Percentiles rank a stretch among this genome's conserved stretches.
These are phyloP conservation scores for Pyrenophora teres DNA, from an alignment of 2,329 filamentous ascomycete genomes.

Conservation along the genomic window DNA sequence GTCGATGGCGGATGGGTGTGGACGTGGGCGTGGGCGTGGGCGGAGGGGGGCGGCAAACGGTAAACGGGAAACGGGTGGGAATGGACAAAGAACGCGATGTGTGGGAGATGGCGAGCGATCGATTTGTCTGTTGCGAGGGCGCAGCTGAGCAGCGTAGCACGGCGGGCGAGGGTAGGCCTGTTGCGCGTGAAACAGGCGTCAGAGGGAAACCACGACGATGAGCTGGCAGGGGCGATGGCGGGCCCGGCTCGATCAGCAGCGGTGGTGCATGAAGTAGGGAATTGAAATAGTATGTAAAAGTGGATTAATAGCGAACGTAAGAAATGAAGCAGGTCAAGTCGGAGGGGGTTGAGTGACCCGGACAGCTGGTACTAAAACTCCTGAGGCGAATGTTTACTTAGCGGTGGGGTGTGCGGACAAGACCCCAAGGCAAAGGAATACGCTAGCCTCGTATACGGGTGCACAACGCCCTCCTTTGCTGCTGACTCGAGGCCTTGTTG, in stretches of 20 bases:
- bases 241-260: slow-evolving; percentile 14
- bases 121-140: background rate
- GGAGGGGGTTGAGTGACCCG: slow-evolving; percentile 5
- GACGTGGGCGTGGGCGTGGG: background rate
- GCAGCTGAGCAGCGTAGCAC: slow-evolving; percentile 15
- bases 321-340: slow-evolving; percentile 13
- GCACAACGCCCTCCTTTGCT: slow-evolving; percentile 13
- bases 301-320: slow-evolving; percentile 15
- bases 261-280: slow-evolving; percentile 4
- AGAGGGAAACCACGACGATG: slow-evolving; percentile 17
- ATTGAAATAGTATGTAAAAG: slow-evolving; percentile 2
- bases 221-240: slow-evolving; percentile 25
- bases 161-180: slow-evolving; percentile 24
- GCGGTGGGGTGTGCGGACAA: slow-evolving; percentile 14
- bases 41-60: background rate
- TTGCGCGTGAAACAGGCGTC: slow-evolving; percentile 25
- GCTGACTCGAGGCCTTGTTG: slow-evolving; percentile 5
- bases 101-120: background rate
- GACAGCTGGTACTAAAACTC: slow-evolving; percentile 13
- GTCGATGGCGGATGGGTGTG: background rate
- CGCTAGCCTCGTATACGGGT: slow-evolving; percentile 23
- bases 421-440: slow-evolving; percentile 8
- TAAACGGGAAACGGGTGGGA: background rate
- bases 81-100: background rate
- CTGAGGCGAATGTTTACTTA: slow-evolving; percentile 17